These are phyloP conservation scores for Tuber umbilicatum DNA, from an alignment of 495 filamentous ascomycete species.

Conservation along the genomic window DNA sequence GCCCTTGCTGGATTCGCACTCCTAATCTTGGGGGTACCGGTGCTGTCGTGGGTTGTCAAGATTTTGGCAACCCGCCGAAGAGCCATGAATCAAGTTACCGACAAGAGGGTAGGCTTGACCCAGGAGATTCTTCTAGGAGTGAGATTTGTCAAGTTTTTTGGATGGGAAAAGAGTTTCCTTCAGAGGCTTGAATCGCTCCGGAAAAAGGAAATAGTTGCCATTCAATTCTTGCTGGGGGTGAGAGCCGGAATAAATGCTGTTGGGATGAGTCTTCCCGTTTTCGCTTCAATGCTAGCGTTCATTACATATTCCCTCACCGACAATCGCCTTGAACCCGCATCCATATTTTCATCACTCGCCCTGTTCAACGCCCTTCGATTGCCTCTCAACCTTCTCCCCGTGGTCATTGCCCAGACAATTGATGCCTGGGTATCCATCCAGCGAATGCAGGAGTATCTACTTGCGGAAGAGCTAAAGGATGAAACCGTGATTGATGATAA, in stretches of 20 bases:
- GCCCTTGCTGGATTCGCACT: constrained; percentile 81
- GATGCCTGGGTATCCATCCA: constrained; percentile 80
- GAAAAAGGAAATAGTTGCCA: constrained; percentile 63
- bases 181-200: constrained; percentile 66
- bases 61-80: constrained; percentile 62
- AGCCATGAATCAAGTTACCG: constrained; percentile 83
- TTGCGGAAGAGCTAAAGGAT: constrained; percentile 78
- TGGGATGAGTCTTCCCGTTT: constrained; percentile 71
- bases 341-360: constrained; percentile 85
- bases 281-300: constrained; percentile 91
- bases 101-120: constrained; percentile 80
- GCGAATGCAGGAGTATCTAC: constrained; percentile 78
- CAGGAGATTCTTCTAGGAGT: constrained; percentile 89
- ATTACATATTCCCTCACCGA: constrained; percentile 80
- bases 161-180: constrained; percentile 84
- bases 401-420: constrained; percentile 80
- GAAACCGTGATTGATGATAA: constrained; percentile 58
- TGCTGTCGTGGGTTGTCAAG: constrained; percentile 66
- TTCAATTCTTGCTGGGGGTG: constrained; percentile 72
- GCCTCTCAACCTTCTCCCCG: constrained; percentile 77
- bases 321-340: constrained; percentile 63
- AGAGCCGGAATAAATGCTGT: constrained; percentile 79
- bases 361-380: constrained; percentile 86
- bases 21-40: constrained; percentile 66
- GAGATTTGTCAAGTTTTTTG: constrained; percentile 92